Conservation (phyloP, 805 yeast species). For the Candida tallmaniae region DNA sequence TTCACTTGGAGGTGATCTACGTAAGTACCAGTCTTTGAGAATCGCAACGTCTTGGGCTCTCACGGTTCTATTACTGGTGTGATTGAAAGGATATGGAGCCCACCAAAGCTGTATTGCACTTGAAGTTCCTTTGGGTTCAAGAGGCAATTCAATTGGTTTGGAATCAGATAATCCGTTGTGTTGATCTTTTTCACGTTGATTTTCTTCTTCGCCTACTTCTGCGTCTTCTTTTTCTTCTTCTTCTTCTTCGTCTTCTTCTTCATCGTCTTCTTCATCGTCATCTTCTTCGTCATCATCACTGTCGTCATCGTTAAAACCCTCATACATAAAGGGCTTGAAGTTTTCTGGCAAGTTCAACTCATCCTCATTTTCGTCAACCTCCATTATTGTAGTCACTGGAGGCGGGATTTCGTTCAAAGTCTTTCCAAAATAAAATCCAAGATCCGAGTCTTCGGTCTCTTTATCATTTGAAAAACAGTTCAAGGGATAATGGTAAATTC, state of each 20-base stretch:
- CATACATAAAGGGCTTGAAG: constrained; percentile 49
- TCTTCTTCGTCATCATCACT: constrained; percentile 2
- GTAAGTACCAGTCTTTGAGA: constrained; percentile 75
- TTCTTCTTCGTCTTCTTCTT: constrained; percentile 21
- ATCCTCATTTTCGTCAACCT: constrained; percentile 5
- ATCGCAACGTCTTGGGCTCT: constrained; percentile 90
- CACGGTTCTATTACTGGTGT: constrained; percentile 62
- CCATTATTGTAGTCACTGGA: constrained; percentile 5
- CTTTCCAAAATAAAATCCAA: constrained; percentile 12
- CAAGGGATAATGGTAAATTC: constrained; percentile 63
- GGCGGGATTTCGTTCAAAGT: constrained; percentile 50
- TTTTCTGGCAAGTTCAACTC: constrained; percentile 28
- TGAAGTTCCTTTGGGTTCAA: constrained; percentile 41
- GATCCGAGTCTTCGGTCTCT: constrained; percentile 26
- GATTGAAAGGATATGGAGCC: constrained; percentile 84
- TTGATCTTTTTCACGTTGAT: constrained; percentile 1
- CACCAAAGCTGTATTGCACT: constrained; percentile 64
- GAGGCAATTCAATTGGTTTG: constrained; percentile 7
- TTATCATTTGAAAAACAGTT: constrained; percentile 44
- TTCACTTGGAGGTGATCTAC: constrained; percentile 55
- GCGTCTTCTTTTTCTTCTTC: constrained; percentile 33
- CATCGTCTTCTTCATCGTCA: constrained; percentile 23
- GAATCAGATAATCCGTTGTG: too few relatives aligned
- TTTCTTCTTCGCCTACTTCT: constrained; percentile 1
- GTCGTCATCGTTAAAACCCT: constrained; percentile 5